Conservation (phyloP, 257 asterid genomes). For the Lycium barbarum region DNA sequence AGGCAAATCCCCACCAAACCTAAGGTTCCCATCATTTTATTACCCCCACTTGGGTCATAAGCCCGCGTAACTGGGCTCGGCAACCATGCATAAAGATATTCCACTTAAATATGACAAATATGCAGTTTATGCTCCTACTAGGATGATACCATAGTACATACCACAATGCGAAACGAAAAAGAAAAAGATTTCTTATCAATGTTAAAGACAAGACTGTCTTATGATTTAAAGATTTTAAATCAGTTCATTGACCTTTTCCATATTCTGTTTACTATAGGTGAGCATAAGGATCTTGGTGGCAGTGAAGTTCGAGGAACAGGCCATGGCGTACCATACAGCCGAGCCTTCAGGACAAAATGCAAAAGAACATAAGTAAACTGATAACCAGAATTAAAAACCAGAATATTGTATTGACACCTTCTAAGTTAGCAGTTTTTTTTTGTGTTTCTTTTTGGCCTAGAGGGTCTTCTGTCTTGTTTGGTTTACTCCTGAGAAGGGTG, state of each 20-base stretch:
- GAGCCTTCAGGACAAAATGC: background rate
- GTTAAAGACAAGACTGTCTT: background rate
- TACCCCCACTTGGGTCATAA: no score
- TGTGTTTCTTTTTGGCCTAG: no score
- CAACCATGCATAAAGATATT: constrained; percentile 56
- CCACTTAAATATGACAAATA: constrained; percentile 73
- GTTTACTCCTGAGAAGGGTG: no score
- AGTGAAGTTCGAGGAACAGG: constrained; percentile 75
- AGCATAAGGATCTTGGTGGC: constrained; percentile 69
- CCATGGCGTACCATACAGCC: constrained; percentile 46
- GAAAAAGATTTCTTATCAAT: constrained; percentile 47
- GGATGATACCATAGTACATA: no score
- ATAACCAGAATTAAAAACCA: background rate
- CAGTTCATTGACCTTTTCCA: background rate
- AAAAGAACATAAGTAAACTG: background rate
- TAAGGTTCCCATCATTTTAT: no score
- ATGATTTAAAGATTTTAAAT: background rate
- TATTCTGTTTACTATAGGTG: constrained; percentile 38
- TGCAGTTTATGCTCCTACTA: constrained; percentile 66
- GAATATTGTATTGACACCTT: no score
- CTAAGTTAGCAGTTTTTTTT: no score
- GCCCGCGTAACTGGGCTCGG: no score
- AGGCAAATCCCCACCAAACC: no score
- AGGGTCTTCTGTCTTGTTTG: no score
- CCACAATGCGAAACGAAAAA: no score